These are phyloP conservation scores for Chloranthus sessilifolius DNA, from an alignment of 164 flowering plant genomes.

Conservation along the genomic window DNA sequence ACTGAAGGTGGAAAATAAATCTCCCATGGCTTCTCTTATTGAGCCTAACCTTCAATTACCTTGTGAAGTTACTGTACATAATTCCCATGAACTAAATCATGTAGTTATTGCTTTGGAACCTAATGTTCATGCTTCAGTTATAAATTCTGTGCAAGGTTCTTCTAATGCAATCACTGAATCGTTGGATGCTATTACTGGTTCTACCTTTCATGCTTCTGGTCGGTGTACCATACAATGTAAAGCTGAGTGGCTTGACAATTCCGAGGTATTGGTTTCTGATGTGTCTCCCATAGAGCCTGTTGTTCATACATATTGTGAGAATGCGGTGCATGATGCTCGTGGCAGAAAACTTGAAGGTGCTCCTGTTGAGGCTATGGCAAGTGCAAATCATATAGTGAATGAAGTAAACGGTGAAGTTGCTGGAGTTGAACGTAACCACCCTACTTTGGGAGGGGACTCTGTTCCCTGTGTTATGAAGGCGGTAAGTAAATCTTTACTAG, in stretches of 20 bases:
- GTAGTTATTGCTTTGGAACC: not conserved
- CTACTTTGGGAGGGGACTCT: conserved; percentile 7
- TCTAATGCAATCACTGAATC: conserved; percentile 13
- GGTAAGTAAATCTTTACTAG: conserved; percentile 7
- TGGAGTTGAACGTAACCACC: conserved; percentile 12
- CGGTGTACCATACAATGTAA: not conserved
- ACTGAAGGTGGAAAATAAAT: not conserved
- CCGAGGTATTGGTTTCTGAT: not conserved
- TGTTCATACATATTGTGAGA: not conserved
- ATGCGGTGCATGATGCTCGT: not conserved
- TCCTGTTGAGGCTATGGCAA: not conserved
- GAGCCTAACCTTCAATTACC: not conserved
- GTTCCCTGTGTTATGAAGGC: not conserved
- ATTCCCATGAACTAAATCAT: not conserved
- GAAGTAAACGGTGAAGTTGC: conserved; percentile 9
- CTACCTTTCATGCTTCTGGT: conserved; percentile 11
- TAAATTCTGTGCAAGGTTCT: conserved; percentile 13
- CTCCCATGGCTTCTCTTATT: not conserved
- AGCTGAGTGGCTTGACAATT: too few relatives aligned
- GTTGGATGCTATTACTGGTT: conserved; percentile 6
- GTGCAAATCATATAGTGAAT: not conserved
- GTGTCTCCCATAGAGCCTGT: not conserved
- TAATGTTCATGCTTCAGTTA: conserved; percentile 14
- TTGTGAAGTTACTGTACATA: not conserved
- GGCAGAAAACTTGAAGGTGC: not conserved